Conservation (phyloP, 768 basidiomycete genomes). For the Agaricus bisporus region DNA sequence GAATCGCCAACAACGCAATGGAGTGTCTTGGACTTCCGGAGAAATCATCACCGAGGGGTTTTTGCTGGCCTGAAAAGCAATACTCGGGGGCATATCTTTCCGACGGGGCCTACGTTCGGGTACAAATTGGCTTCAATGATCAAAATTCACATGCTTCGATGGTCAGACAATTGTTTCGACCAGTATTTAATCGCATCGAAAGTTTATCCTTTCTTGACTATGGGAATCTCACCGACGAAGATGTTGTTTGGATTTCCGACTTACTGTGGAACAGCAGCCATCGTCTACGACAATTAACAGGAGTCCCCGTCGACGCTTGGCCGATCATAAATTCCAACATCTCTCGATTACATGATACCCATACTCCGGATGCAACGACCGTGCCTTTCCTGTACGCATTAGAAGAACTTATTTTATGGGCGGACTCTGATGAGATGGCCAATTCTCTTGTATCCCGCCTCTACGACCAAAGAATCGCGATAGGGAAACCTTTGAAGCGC, state of each 20-base stretch:
- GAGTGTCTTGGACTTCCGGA: neutral
- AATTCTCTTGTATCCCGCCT: too few species aligned
- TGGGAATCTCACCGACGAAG: neutral
- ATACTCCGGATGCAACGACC: too few species aligned
- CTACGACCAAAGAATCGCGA: too few species aligned
- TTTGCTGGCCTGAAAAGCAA: neutral
- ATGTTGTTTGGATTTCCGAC: neutral
- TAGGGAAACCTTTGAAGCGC: too few species aligned
- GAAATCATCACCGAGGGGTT: too few species aligned
- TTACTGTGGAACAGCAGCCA: neutral
- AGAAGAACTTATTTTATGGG: too few species aligned
- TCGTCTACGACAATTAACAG: neutral
- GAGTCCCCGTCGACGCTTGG: too few species aligned
- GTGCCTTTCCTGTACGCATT: too few species aligned
- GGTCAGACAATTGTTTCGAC: neutral
- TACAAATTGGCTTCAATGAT: neutral
- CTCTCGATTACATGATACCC: too few species aligned
- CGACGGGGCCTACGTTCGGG: neutral
- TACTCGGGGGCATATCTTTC: neutral
- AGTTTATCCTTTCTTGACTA: neutral
- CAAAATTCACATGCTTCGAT: neutral
- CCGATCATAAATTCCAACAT: too few species aligned
- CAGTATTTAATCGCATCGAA: neutral
- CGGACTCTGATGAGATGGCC: too few species aligned
- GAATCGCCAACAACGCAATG: neutral